Conservation (phyloP, 129 eudicot species). For the Saposhnikovia divaricata region DNA sequence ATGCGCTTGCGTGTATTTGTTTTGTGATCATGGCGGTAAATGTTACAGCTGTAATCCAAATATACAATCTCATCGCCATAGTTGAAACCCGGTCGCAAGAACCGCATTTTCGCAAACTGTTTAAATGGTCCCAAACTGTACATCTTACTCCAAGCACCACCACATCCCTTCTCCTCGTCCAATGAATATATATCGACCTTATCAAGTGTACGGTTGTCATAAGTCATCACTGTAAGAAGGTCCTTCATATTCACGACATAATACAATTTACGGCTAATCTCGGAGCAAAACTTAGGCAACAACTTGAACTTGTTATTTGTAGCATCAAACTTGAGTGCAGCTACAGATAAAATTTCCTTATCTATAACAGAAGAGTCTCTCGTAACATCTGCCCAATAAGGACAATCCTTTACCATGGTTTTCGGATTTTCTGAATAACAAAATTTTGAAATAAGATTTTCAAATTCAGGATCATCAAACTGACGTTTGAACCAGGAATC, state of each 20-base stretch:
- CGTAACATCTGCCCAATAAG: too few relatives aligned
- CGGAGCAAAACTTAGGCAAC: too few relatives aligned
- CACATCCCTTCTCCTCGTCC: background rate
- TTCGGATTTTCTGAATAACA: rapidly evolving
- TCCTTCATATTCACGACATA: too few relatives aligned
- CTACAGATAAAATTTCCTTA: too few relatives aligned
- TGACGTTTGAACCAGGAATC: too few relatives aligned
- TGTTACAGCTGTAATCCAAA: rapidly evolving
- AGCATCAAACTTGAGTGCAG: too few relatives aligned
- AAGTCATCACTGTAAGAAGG: background rate
- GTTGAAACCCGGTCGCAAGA: background rate
- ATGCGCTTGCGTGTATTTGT: background rate
- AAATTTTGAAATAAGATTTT: too few relatives aligned
- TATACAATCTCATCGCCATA: background rate
- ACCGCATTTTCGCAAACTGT: rapidly evolving
- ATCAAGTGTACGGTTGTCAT: background rate
- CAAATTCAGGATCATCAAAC: too few relatives aligned
- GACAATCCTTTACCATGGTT: background rate
- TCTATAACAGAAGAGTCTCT: too few relatives aligned
- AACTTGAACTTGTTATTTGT: too few relatives aligned
- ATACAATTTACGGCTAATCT: too few relatives aligned
- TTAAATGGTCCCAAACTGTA: background rate
- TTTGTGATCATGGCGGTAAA: background rate
- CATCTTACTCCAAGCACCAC: background rate
- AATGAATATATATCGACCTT: background rate